These are phyloP conservation scores for Phytopythium chamaehyphon DNA, from an alignment of 352 stramenopile species.

Conservation along the genomic window DNA sequence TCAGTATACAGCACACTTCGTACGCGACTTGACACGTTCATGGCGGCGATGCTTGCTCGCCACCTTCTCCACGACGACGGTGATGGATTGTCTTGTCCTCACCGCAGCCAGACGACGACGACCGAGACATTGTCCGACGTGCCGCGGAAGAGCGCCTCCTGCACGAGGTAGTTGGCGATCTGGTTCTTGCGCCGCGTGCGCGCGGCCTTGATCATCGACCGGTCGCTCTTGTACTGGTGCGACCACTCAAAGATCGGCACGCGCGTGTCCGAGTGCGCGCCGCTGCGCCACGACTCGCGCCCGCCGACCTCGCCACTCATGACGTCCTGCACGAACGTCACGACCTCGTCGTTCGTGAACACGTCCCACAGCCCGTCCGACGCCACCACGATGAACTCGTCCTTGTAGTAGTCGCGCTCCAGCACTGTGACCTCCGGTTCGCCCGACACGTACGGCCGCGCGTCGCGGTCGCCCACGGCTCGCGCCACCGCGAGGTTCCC, in stretches of 20 bases:
- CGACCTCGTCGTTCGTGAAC: conserved; percentile 89
- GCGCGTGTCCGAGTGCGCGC: conserved; percentile 75
- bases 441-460: conserved; percentile 80
- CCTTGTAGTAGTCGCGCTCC: conserved; percentile 67
- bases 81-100: conserved; percentile 1
- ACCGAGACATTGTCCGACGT: conserved; percentile 92
- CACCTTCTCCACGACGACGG: not conserved
- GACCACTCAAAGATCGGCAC: conserved; percentile 89
- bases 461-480: conserved; percentile 88
- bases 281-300: conserved; percentile 75
- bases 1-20: too few relatives aligned
- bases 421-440: conserved; percentile 81
- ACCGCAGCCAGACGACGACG: conserved; percentile 88
- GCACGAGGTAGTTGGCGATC: conserved; percentile 90
- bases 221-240: conserved; percentile 87
- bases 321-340: conserved; percentile 90
- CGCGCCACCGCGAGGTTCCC: conserved; percentile 89
- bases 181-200: conserved; percentile 83
- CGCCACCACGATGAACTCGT: conserved; percentile 92
- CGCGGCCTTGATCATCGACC: conserved; percentile 88
- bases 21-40: too few relatives aligned
- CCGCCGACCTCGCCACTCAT: conserved; percentile 80
- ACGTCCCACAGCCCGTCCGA: conserved; percentile 94
- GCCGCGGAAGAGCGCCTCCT: conserved; percentile 87
- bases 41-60: not conserved